Evolutionary conservation across 2,329 filamentous ascomycete genomes (phyloP).

Genomic region (Seiridium unicorne): DNA sequence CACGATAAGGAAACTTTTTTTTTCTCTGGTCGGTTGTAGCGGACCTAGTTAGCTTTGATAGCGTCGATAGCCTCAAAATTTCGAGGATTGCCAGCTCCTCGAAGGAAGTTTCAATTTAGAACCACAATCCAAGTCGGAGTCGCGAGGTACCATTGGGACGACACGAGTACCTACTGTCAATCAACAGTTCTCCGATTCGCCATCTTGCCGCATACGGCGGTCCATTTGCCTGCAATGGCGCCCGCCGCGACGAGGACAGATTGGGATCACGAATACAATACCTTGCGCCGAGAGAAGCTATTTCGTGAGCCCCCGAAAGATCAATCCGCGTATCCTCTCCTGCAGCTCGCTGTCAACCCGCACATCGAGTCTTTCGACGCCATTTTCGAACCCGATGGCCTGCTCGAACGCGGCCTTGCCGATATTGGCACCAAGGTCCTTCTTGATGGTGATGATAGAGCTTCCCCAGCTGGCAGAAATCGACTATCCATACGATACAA

Average conservation of each 20-base stretch:
- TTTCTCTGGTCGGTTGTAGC: neutral
- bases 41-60: neutral
- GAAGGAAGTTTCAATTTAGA: neutral
- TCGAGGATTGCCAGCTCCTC: neutral
- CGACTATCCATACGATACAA: slow-evolving; percentile 75
- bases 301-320: slow-evolving; percentile 88
- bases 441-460: slow-evolving; percentile 75
- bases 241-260: slow-evolving; percentile 60
- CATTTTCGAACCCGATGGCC: slow-evolving; percentile 71
- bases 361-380: slow-evolving; percentile 97
- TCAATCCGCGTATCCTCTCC: slow-evolving; percentile 80
- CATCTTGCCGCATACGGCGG: neutral
- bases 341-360: slow-evolving; percentile 82
- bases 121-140: no score
- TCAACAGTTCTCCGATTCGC: neutral
- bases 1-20: slow-evolving; percentile 7
- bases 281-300: slow-evolving; percentile 79
- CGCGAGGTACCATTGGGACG: no score
- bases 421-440: slow-evolving; percentile 91
- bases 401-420: slow-evolving; percentile 71
- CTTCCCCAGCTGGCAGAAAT: slow-evolving; percentile 63
- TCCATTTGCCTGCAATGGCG: slow-evolving; percentile 42
- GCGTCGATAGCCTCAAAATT: neutral
- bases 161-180: no score
- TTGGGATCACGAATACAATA: slow-evolving; percentile 87